phyloP scores from a whole-genome alignment of 2,329 filamentous ascomycete species.

The Colletotrichum tofieldiae region DNA sequence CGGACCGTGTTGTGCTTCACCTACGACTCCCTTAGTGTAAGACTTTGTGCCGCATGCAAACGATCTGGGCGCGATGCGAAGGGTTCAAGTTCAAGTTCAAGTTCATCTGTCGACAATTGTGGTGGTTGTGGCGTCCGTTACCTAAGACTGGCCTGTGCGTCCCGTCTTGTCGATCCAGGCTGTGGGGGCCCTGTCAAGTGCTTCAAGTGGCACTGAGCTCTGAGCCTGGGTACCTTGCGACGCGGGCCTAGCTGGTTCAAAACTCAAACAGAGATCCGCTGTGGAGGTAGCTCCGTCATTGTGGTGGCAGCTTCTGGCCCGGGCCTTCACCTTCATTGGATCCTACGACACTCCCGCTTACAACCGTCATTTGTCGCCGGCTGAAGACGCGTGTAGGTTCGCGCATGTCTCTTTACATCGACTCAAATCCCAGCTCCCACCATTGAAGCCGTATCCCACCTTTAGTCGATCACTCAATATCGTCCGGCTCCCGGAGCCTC shows the following conservation, averaged over 20 bases:
- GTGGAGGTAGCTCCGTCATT: conserved; percentile 32
- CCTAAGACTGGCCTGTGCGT: conserved; percentile 17
- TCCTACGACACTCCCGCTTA: not conserved
- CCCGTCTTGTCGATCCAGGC: conserved; percentile 14
- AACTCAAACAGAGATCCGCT: conserved; percentile 20
- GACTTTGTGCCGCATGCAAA: not conserved
- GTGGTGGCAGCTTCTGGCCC: conserved; percentile 7
- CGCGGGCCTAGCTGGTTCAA: not conserved
- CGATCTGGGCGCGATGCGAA: not conserved
- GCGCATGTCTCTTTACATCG: not conserved
- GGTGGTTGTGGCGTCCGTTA: not conserved
- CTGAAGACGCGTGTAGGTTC: not conserved
- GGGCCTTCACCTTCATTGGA: conserved; percentile 5
- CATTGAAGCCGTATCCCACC: not conserved
- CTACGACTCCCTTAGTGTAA: not conserved
- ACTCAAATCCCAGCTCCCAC: not conserved
- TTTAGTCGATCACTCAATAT: not conserved
- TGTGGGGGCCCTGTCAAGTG: not conserved
- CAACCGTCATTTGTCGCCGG: not conserved
- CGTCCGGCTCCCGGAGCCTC: not conserved
- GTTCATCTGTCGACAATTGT: no score
- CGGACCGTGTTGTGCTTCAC: not conserved
- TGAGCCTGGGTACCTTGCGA: not conserved
- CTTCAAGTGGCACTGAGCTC: not conserved
- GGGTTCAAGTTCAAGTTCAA: not conserved